Conservation (phyloP, 257 asterid genomes). For the Jacaranda copaia region DNA sequence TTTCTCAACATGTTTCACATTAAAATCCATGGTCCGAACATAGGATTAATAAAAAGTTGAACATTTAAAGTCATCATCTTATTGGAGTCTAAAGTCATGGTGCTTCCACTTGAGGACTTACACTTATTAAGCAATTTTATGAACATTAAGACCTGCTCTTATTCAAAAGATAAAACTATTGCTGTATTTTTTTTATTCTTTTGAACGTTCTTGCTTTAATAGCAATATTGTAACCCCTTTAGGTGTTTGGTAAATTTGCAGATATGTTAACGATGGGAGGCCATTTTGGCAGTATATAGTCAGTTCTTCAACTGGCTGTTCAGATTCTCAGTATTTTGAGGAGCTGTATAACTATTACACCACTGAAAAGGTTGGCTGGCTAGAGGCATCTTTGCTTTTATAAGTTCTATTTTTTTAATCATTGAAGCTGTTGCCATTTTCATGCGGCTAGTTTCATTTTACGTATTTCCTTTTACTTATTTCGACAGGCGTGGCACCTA, state of each 20-base stretch:
- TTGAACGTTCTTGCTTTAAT: constrained; percentile 7
- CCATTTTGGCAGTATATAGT: constrained; percentile 98
- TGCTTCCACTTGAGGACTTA: no score
- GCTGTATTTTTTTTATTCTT: neutral
- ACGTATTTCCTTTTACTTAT: neutral
- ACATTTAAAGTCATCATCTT: neutral
- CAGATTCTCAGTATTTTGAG: constrained; percentile 92
- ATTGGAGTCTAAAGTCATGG: no score
- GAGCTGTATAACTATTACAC: constrained; percentile 88
- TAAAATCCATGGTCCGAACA: no score
- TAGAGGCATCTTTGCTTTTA: neutral
- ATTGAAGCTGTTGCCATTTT: neutral
- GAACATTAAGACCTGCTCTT: neutral
- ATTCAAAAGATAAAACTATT: neutral
- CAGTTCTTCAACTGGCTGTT: constrained; percentile 95
- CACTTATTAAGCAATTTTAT: neutral
- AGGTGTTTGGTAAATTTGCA: constrained; percentile 38
- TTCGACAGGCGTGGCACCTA: constrained; percentile 95
- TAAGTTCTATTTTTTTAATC: neutral
- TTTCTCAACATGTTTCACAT: no score
- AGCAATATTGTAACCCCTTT: neutral
- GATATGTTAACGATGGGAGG: constrained; percentile 93
- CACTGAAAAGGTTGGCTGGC: constrained; percentile 77
- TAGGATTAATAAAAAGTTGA: neutral
- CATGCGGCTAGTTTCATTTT: neutral